Evolutionary conservation across 106 monocot genomes (phyloP).

Genomic region (Allium fistulosum): DNA sequence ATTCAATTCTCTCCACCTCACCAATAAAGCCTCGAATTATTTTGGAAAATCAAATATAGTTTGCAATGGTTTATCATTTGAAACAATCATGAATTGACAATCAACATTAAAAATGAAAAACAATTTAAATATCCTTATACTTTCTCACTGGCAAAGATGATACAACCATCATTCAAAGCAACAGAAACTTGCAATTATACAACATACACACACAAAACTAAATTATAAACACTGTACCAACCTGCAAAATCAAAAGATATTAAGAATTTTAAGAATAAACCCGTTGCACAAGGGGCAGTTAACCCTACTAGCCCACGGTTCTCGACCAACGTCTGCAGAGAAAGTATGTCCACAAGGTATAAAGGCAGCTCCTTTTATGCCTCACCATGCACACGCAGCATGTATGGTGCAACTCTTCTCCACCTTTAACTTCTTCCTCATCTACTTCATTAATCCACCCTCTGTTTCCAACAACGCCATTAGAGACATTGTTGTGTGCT

Average conservation of each 20-base stretch:
- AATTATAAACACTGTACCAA: no score
- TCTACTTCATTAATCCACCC: background rate
- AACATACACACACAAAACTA: no score
- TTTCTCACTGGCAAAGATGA: no score
- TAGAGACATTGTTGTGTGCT: slow-evolving; percentile 6
- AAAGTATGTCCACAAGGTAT: slow-evolving; percentile 94
- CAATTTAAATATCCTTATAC: no score
- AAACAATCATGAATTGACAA: no score
- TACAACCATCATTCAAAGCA: no score
- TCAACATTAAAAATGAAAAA: no score
- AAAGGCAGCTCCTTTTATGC: slow-evolving; percentile 64
- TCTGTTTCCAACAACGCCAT: slow-evolving; percentile 9
- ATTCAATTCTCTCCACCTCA: no score
- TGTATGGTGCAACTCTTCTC: background rate
- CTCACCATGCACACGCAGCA: slow-evolving; percentile 86
- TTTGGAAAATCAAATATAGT: no score
- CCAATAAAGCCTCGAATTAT: no score
- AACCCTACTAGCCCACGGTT: slow-evolving; percentile 52
- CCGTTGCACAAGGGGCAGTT: slow-evolving; percentile 74
- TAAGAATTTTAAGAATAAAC: slow-evolving; percentile 60
- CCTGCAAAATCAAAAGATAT: slow-evolving; percentile 48
- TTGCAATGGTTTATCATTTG: no score
- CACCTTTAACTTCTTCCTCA: slow-evolving; percentile 1
- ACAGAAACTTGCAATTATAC: no score
- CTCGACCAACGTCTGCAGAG: slow-evolving; percentile 64